Percentiles rank a stretch among this genome's conserved stretches.
phyloP scores from a whole-genome alignment of 2,329 filamentous ascomycete species.

The Fusarium sp. region DNA sequence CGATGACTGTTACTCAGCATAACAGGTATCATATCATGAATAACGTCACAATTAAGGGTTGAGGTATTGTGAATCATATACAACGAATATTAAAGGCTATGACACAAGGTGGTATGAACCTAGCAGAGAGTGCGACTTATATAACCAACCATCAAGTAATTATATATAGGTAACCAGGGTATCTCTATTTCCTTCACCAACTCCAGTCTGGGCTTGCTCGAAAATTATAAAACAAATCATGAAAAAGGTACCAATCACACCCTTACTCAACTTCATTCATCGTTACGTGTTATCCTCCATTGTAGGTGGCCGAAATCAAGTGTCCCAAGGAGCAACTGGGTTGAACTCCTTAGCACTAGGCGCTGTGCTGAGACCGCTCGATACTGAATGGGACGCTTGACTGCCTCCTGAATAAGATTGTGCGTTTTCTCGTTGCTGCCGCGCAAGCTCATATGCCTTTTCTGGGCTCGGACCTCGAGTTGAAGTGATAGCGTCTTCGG shows the following conservation, averaged over 20 bases:
- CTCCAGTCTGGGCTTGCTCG: constrained; percentile 22
- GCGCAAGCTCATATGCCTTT: constrained; percentile 55
- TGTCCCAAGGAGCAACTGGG: constrained; percentile 52
- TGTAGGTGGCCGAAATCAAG: constrained; percentile 13
- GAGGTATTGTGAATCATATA: neutral
- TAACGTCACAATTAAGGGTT: neutral
- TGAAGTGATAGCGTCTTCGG: constrained; percentile 60
- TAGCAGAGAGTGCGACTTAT: neutral
- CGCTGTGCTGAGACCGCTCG: constrained; percentile 53
- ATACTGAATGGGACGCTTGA: constrained; percentile 50
- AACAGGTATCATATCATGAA: neutral
- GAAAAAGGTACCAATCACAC: neutral
- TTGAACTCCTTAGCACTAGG: constrained; percentile 50
- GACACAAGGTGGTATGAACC: neutral
- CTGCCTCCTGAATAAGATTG: constrained; percentile 47
- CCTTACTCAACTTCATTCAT: constrained; percentile 2
- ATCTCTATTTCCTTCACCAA: constrained; percentile 22
- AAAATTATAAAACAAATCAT: constrained; percentile 22
- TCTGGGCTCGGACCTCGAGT: constrained; percentile 61
- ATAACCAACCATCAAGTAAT: constrained; percentile 4
- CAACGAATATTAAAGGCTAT: neutral
- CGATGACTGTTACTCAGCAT: neutral
- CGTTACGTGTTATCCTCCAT: constrained; percentile 1
- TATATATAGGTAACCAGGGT: constrained; percentile 5
- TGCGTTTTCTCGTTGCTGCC: constrained; percentile 50